Base-by-base conservation (phyloP, 768 basidiomycete genomes). In the Phylloporus sp. region DNA sequence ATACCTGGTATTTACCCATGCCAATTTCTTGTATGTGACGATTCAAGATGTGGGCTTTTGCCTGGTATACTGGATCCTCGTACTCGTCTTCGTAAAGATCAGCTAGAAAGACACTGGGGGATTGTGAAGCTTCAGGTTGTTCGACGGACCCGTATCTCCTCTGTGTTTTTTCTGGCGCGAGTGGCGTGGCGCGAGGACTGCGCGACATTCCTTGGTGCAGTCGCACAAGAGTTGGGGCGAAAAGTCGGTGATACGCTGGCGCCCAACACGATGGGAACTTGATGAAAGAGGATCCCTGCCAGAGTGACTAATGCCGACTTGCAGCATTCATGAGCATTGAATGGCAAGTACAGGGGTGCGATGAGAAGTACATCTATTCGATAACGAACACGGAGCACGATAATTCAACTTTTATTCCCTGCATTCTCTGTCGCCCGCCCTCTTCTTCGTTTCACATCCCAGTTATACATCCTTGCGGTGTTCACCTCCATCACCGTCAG, bases 401-500 rank as follows among this genome's bases (percentile, higher is more conserved):
- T 15, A 11, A 3, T 27, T 63, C 52, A 61, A 20, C 20, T 29
- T n/a, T 48, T 55, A 38, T 48, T 42, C 23, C 27, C 48, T 20
- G 49, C 37, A 26, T 56, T 50, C 42, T 69, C 72, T 42, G 59
- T 60, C 55, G 68, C 67, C 55, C 67, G 66, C 38, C 84, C 84
- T 63, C 89, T 69, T 63, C 91, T 72, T 54, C 84, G 69, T 63
- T 90, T 90, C 23, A 95, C 91, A 62, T 95, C 92, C 86, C 88
- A 94, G 62, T 98, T 99, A 63, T 95, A 97, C 42, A 95, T 85
- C 29, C 95, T 75, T 6, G 95, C 95, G 11, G 90, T 93, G 62
- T 98, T 98, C 31, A 83, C 82, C 62, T 99, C 94, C 89, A 97
- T 96, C 9, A 96, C 80, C 5, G 96, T 98, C 42, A 93, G 75